Evolutionary conservation across 192 early-diverging fungal species (phyloP).

Genomic region (Entomortierella beljakovae): DNA sequence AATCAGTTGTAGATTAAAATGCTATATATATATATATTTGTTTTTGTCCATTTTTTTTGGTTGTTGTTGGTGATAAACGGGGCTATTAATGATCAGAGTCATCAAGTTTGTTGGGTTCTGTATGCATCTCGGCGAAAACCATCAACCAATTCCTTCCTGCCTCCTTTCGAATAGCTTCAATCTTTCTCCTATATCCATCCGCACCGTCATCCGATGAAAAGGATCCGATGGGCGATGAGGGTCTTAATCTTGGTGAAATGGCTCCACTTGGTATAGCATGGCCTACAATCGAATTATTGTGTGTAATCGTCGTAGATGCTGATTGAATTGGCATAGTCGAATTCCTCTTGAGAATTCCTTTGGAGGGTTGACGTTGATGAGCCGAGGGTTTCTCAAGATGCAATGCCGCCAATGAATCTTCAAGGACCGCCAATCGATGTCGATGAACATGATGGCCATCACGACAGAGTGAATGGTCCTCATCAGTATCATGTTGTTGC

Average conservation of each 20-base stretch:
- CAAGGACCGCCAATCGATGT: slow-evolving; percentile 36
- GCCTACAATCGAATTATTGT: not conserved
- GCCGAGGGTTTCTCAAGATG: slow-evolving; percentile 6
- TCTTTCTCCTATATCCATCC: slow-evolving; percentile 59
- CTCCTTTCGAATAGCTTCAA: slow-evolving; percentile 66
- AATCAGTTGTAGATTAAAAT: too few relatives aligned
- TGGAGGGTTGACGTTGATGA: slow-evolving; percentile 25
- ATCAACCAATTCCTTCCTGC: slow-evolving; percentile 66
- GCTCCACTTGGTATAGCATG: not conserved
- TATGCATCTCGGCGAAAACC: slow-evolving; percentile 67
- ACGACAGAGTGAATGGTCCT: slow-evolving; percentile 23
- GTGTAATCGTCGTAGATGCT: not conserved
- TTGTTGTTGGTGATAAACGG: too few relatives aligned
- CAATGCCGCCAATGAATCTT: slow-evolving; percentile 25
- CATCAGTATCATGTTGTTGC: slow-evolving; percentile 9
- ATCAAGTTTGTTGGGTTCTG: not conserved
- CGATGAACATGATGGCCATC: slow-evolving; percentile 42
- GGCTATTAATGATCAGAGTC: too few relatives aligned
- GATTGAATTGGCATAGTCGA: not conserved
- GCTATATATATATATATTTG: too few relatives aligned
- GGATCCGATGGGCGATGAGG: slow-evolving; percentile 37
- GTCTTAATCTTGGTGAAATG: slow-evolving; percentile 27
- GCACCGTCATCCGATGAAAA: slow-evolving; percentile 30
- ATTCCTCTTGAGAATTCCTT: slow-evolving; percentile 14
- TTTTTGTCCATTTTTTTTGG: too few relatives aligned